phyloP scores from a whole-genome alignment of 306 rosid genomes.

The Quercus engelmannii region DNA sequence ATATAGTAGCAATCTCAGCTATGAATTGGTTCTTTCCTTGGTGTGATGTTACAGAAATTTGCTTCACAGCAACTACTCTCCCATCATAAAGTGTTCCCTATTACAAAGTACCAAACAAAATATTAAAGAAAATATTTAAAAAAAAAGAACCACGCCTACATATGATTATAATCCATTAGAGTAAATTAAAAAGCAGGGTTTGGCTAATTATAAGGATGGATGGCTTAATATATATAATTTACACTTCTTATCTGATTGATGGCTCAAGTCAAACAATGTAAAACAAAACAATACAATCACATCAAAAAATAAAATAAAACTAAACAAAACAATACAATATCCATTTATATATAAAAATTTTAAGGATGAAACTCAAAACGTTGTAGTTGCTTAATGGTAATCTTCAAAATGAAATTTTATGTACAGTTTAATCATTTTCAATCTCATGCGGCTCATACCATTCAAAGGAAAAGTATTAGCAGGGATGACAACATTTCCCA shows the following conservation, averaged over 20 bases:
- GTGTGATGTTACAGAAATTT: too few species aligned
- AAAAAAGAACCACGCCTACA: background rate
- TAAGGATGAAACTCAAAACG: too few species aligned
- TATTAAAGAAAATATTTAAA: background rate
- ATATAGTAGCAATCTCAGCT: slow-evolving; percentile 79
- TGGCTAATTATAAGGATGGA: too few species aligned
- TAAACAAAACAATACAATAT: too few species aligned
- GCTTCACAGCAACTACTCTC: slow-evolving; percentile 70
- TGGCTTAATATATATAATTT: background rate
- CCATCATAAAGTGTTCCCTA: slow-evolving; percentile 83
- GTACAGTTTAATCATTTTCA: too few species aligned
- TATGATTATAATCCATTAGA: background rate
- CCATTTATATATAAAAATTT: too few species aligned
- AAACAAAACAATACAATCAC: too few species aligned
- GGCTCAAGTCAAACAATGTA: background rate
- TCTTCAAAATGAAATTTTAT: too few species aligned
- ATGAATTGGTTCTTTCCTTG: slow-evolving; percentile 81
- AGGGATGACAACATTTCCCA: background rate
- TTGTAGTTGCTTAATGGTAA: too few species aligned
- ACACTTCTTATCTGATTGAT: background rate
- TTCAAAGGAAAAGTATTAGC: too few species aligned
- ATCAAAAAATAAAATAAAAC: too few species aligned
- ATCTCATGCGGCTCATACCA: too few species aligned
- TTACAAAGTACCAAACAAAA: background rate
- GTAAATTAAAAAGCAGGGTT: background rate